Evolutionary conservation across 2,329 filamentous ascomycete species (phyloP).

Genomic region (Fusarium nanum): DNA sequence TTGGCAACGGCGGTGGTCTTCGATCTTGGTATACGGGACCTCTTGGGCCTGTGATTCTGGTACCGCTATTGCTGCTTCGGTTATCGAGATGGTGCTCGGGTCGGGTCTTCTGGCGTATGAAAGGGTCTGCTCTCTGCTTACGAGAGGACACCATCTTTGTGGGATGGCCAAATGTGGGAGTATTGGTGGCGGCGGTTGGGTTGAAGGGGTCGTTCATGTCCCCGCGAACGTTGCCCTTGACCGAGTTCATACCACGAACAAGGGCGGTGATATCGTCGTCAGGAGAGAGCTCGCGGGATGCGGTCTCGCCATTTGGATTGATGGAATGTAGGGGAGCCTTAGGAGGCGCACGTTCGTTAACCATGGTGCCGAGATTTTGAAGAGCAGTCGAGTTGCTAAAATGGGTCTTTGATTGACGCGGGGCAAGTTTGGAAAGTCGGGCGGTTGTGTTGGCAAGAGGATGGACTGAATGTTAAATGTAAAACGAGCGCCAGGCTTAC

Average conservation of each 20-base stretch:
- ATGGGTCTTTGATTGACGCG: slow-evolving; percentile 16
- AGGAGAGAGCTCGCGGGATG: slow-evolving; percentile 45
- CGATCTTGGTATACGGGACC: slow-evolving; percentile 61
- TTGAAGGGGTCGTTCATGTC: slow-evolving; percentile 27
- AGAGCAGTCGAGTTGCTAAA: slow-evolving; percentile 28
- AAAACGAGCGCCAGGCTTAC: slow-evolving; percentile 37
- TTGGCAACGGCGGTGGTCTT: slow-evolving; percentile 58
- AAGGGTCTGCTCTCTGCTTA: slow-evolving; percentile 67
- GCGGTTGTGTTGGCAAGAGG: slow-evolving; percentile 31
- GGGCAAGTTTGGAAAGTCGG: slow-evolving; percentile 33
- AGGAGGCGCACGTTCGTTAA: slow-evolving; percentile 60
- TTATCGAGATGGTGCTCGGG: slow-evolving; percentile 67
- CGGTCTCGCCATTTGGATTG: slow-evolving; percentile 47
- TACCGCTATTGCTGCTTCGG: slow-evolving; percentile 46
- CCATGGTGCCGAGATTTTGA: slow-evolving; percentile 53
- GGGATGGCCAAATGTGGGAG: slow-evolving; percentile 54
- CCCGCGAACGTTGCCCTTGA: slow-evolving; percentile 42
- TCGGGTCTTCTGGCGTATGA: slow-evolving; percentile 65
- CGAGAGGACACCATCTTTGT: slow-evolving; percentile 61
- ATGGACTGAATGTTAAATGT: slow-evolving; percentile 39
- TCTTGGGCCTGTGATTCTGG: slow-evolving; percentile 60
- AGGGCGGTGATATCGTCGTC: slow-evolving; percentile 52
- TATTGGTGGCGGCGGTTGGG: slow-evolving; percentile 25
- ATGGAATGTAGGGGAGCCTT: slow-evolving; percentile 58
- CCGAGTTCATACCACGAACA: slow-evolving; percentile 47